Evolutionary conservation across 2,329 filamentous ascomycete species (phyloP).

Genomic region (Lithohypha guttulata): DNA sequence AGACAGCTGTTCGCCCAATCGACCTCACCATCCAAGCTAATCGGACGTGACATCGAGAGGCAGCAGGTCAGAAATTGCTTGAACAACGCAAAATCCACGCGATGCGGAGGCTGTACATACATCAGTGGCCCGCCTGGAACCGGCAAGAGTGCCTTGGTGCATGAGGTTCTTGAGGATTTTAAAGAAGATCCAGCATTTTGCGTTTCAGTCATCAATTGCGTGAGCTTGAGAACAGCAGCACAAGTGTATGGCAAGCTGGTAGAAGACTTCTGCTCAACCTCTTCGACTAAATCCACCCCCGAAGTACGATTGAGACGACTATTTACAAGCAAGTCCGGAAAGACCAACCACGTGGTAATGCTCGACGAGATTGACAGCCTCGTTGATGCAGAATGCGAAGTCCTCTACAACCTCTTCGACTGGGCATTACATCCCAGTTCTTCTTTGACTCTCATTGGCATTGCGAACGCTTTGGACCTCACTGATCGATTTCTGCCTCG

Average conservation of each 20-base stretch:
- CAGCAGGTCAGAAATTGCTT: slow-evolving; percentile 61
- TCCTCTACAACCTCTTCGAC: slow-evolving; percentile 88
- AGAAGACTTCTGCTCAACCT: slow-evolving; percentile 54
- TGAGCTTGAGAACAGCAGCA: slow-evolving; percentile 81
- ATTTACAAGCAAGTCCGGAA: slow-evolving; percentile 50
- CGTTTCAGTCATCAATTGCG: slow-evolving; percentile 84
- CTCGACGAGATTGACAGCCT: slow-evolving; percentile 95
- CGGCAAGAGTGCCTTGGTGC: slow-evolving; percentile 89
- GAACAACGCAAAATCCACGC: slow-evolving; percentile 47
- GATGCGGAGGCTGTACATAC: slow-evolving; percentile 72
- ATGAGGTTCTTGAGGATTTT: slow-evolving; percentile 59
- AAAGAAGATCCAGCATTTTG: slow-evolving; percentile 44
- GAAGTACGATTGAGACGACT: slow-evolving; percentile 57
- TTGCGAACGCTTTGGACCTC: slow-evolving; percentile 90
- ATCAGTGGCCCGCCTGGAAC: slow-evolving; percentile 93
- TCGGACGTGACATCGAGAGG: slow-evolving; percentile 64
- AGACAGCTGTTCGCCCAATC: slow-evolving; percentile 78
- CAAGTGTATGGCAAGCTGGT: slow-evolving; percentile 75
- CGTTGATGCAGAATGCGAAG: slow-evolving; percentile 74
- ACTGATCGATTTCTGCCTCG: slow-evolving; percentile 91
- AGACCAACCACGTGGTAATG: slow-evolving; percentile 60
- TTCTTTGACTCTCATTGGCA: slow-evolving; percentile 72
- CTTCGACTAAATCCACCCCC: slow-evolving; percentile 55
- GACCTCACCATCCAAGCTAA: slow-evolving; percentile 59
- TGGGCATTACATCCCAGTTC: slow-evolving; percentile 82